phyloP scores from a whole-genome alignment of 768 basidiomycete species.

The Amanita polypyramis region DNA sequence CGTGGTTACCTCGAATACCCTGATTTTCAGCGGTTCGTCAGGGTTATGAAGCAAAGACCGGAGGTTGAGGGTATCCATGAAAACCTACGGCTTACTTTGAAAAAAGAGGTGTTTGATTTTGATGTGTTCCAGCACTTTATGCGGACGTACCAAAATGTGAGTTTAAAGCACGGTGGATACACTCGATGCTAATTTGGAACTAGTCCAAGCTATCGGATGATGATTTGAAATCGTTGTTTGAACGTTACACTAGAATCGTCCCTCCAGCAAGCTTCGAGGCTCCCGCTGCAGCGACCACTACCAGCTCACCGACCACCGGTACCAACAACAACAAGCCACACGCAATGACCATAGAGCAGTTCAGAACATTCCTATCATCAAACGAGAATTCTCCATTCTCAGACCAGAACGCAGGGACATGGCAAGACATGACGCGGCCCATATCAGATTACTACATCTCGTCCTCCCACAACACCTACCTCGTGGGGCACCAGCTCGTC shows the following conservation, averaged over 20 bases:
- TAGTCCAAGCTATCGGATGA: slow-evolving; percentile 27
- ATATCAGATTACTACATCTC: slow-evolving; percentile 88
- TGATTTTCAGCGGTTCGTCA: slow-evolving; percentile 80
- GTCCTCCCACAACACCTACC: slow-evolving; percentile 87
- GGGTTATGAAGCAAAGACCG: slow-evolving; percentile 70
- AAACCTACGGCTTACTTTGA: slow-evolving; percentile 21
- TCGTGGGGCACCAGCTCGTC: slow-evolving; percentile 77
- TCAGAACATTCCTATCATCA: slow-evolving; percentile 76
- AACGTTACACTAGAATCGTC: slow-evolving; percentile 23
- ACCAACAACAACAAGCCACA: neutral
- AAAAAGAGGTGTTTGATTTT: slow-evolving; percentile 26
- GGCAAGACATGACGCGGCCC: slow-evolving; percentile 85
- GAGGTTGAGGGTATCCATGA: slow-evolving; percentile 66
- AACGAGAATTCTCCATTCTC: slow-evolving; percentile 56
- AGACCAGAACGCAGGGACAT: slow-evolving; percentile 33
- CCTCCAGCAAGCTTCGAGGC: slow-evolving; percentile 18
- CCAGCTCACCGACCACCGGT: neutral
- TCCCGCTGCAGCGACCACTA: no score
- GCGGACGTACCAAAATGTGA: slow-evolving; percentile 34
- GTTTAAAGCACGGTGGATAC: slow-evolving; percentile 5
- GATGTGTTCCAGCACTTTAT: slow-evolving; percentile 35
- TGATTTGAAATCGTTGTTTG: slow-evolving; percentile 28
- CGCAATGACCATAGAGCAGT: slow-evolving; percentile 46
- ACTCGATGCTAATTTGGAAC: neutral
- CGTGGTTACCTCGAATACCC: slow-evolving; percentile 64